phyloP scores from a whole-genome alignment of 352 stramenopile genomes.

The Globisporangium parvum region DNA sequence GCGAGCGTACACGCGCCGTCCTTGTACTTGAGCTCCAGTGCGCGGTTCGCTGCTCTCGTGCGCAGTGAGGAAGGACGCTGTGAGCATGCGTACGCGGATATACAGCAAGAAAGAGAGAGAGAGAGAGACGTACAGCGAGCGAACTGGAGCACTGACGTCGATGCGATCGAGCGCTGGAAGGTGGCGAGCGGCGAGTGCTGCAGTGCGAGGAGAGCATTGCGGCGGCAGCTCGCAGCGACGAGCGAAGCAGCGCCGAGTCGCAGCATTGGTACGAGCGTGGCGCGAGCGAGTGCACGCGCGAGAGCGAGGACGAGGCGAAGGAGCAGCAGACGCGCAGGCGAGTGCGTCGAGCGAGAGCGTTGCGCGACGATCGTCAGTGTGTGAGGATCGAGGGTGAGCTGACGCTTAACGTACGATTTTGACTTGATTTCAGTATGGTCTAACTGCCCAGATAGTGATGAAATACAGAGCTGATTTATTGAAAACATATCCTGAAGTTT shows the following conservation, averaged over 20 bases:
- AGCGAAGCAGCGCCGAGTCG: slow-evolving; percentile 7
- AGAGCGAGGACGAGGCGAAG: neutral
- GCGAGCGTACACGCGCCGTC: slow-evolving; percentile 70
- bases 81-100: no score
- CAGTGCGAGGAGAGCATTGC: neutral
- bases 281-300: neutral
- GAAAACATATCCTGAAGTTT: no score
- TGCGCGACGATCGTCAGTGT: no score
- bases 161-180: slow-evolving; percentile 15
- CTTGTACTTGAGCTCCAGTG: slow-evolving; percentile 78
- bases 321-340: neutral
- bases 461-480: no score
- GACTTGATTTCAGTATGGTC: no score
- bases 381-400: neutral
- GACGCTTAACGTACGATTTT: neutral
- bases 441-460: no score
- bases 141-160: slow-evolving; percentile 11
- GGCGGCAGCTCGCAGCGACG: slow-evolving; percentile 1
- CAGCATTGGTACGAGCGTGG: slow-evolving; percentile 2
- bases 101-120: no score
- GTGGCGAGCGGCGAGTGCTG: slow-evolving; percentile 8
- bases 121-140: slow-evolving; percentile 11
- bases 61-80: neutral
- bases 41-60: slow-evolving; percentile 18
- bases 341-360: no score